A percentile compares a stretch with the other conserved stretches of the same genome.
These are phyloP conservation scores for Plantago ovata DNA, from an alignment of 257 asterid genomes.

Conservation along the genomic window DNA sequence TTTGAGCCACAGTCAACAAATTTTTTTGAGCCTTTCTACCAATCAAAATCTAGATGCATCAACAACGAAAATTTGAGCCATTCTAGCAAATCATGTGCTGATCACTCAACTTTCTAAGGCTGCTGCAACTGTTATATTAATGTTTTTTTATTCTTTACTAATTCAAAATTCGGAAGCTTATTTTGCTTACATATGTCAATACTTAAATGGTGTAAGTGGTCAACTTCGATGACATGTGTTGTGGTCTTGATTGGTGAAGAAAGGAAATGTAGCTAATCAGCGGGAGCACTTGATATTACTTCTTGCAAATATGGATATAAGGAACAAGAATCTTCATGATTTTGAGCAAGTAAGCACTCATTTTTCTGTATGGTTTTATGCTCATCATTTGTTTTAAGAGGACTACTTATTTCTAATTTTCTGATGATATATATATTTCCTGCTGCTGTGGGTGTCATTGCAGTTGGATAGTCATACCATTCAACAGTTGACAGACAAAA, in stretches of 20 bases:
- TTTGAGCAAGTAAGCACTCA: constrained; percentile 50
- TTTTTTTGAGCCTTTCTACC: no score
- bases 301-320: constrained; percentile 86
- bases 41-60: no score
- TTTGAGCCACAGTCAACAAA: no score
- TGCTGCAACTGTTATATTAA: background rate
- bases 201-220: constrained; percentile 18
- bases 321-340: constrained; percentile 56
- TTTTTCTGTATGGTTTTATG: constrained; percentile 3
- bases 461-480: constrained; percentile 70
- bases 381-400: background rate
- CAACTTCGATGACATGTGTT: constrained; percentile 22
- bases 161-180: constrained; percentile 30
- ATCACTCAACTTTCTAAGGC: constrained; percentile 1
- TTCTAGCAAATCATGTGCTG: no score
- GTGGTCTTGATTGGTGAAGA: constrained; percentile 52
- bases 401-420: constrained; percentile 4
- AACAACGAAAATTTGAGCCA: no score
- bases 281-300: constrained; percentile 94
- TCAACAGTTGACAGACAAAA: constrained; percentile 54
- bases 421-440: constrained; percentile 10
- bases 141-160: constrained; percentile 1
- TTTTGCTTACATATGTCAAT: background rate
- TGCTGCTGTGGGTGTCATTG: constrained; percentile 21
- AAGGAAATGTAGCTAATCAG: constrained; percentile 97